Conservation (phyloP, 2,329 filamentous ascomycete genomes). For the Fusarium sp. region DNA sequence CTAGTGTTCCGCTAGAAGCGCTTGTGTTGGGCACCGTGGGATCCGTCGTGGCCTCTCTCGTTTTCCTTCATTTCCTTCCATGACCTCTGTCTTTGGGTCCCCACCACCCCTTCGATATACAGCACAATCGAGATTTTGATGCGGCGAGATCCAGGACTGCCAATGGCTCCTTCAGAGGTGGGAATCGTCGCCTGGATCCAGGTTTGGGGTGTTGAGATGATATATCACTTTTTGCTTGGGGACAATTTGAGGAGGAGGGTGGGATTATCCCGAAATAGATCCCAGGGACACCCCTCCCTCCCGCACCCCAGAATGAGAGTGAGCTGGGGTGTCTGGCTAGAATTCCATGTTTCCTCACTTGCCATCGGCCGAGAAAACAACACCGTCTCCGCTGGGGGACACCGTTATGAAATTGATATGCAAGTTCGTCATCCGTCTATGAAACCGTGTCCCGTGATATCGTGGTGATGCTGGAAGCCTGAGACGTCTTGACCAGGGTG, state of each 20-base stretch:
- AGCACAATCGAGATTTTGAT: constrained; percentile 41
- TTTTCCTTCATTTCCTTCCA: constrained; percentile 11
- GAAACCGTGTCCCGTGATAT: constrained; percentile 40
- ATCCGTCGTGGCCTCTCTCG: constrained; percentile 6
- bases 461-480: constrained; percentile 31
- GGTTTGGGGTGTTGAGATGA: constrained; percentile 28
- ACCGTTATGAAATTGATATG: constrained; percentile 37
- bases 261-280: constrained; percentile 35
- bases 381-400: constrained; percentile 36
- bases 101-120: constrained; percentile 20
- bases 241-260: constrained; percentile 26
- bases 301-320: constrained; percentile 6
- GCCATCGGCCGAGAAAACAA: constrained; percentile 44
- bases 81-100: constrained; percentile 7
- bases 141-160: constrained; percentile 37
- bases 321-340: constrained; percentile 19
- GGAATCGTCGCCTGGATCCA: constrained; percentile 26
- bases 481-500: constrained; percentile 30
- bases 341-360: constrained; percentile 41
- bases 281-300: constrained; percentile 11
- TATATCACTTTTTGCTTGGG: constrained; percentile 33
- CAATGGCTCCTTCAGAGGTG: constrained; percentile 36
- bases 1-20: constrained; percentile 17
- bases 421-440: constrained; percentile 25
- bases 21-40: constrained; percentile 10